Conservation (phyloP, 345 rosid genomes). For the Brassica juncea region DNA sequence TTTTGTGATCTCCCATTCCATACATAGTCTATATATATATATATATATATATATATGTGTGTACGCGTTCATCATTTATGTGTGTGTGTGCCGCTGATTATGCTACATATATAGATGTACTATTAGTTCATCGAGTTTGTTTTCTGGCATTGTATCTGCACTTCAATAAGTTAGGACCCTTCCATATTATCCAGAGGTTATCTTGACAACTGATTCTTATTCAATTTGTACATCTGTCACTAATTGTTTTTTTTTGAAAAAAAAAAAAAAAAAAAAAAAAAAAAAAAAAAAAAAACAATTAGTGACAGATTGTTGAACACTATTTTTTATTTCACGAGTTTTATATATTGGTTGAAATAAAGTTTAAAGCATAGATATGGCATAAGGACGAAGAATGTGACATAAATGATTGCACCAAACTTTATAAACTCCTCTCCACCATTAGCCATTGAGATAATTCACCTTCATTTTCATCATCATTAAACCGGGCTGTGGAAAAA, state of each 20-base stretch:
- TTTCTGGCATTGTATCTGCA: not conserved
- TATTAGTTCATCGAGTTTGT: conserved; percentile 1
- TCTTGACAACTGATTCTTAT: not conserved
- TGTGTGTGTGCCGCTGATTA: not conserved
- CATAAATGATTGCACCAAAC: conserved; percentile 57
- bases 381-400: not conserved
- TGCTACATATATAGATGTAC: conserved; percentile 16
- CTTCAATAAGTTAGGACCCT: not conserved
- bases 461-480: conserved; percentile 44
- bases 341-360: not conserved
- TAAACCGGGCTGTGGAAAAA: conserved; percentile 27
- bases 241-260: too few relatives aligned
- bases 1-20: conserved; percentile 41
- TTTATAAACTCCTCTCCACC: conserved; percentile 51
- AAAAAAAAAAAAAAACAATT: too few relatives aligned
- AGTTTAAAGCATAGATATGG: not conserved
- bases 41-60: not conserved
- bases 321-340: not conserved
- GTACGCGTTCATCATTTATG: not conserved
- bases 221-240: not conserved
- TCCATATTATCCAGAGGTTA: not conserved
- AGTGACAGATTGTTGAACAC: too few relatives aligned
- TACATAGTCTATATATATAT: not conserved
- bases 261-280: too few relatives aligned
- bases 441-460: conserved; percentile 23